Percentiles rank a stretch among this genome's conserved stretches.
These are phyloP conservation scores for Globisporangium iwayamae DNA, from an alignment of 352 stramenopile genomes.

Conservation along the genomic window DNA sequence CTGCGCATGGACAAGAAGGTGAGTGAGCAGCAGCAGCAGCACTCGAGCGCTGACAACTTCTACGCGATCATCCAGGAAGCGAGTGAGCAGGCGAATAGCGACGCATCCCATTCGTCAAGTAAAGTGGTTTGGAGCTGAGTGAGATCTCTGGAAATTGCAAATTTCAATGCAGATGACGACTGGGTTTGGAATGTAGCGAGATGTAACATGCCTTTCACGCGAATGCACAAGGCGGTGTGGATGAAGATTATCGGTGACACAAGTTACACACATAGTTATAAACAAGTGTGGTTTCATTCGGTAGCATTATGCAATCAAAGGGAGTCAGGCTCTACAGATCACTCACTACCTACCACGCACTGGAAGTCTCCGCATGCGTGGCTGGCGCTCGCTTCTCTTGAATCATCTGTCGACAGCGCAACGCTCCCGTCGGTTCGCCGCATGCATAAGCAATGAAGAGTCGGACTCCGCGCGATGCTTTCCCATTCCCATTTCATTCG, in stretches of 20 bases:
- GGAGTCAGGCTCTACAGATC: constrained; percentile 4
- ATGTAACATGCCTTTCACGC: no score
- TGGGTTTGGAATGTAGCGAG: no score
- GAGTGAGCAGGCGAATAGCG: neutral
- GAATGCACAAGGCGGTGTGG: no score
- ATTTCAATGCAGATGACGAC: no score
- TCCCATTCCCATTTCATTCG: constrained; percentile 1
- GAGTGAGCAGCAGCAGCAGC: neutral
- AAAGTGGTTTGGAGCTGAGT: neutral
- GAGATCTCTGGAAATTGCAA: neutral
- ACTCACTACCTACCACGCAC: neutral
- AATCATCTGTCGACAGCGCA: neutral
- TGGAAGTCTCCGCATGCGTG: neutral
- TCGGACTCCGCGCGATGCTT: neutral
- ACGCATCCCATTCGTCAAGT: neutral
- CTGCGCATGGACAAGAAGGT: constrained; percentile 3
- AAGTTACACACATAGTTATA: neutral
- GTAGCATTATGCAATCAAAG: constrained; percentile 8
- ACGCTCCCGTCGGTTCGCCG: neutral
- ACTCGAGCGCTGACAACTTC: constrained; percentile 12
- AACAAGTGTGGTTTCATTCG: constrained; percentile 6
- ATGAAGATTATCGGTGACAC: no score
- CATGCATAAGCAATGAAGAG: constrained; percentile 2
- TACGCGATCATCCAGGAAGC: constrained; percentile 23
- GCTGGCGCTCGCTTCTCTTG: neutral